phyloP scores from a whole-genome alignment of 2,329 filamentous ascomycete genomes.

The Cylindrodendrum hubeiense region DNA sequence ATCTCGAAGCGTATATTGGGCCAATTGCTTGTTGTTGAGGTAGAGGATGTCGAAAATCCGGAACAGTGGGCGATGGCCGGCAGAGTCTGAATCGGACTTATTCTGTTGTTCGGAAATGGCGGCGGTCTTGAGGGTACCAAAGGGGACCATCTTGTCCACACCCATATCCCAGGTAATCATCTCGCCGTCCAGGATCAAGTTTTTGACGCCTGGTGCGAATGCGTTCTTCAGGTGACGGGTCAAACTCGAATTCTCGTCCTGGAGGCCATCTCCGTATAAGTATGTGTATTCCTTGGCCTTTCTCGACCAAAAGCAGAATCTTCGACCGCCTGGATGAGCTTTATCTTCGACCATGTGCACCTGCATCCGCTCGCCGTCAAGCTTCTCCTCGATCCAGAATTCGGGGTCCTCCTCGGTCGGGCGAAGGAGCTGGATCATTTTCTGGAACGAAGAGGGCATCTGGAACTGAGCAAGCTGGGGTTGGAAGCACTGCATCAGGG shows the following conservation, averaged over 20 bases:
- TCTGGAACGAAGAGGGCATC: slow-evolving; percentile 80
- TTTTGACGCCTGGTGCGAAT: slow-evolving; percentile 82
- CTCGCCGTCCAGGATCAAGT: slow-evolving; percentile 93
- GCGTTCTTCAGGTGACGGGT: slow-evolving; percentile 84
- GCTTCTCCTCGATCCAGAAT: slow-evolving; percentile 98
- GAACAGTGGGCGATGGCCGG: slow-evolving; percentile 76
- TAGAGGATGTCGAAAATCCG: slow-evolving; percentile 93
- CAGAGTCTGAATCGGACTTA: slow-evolving; percentile 65
- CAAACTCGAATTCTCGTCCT: slow-evolving; percentile 80
- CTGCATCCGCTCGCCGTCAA: slow-evolving; percentile 97
- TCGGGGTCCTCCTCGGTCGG: slow-evolving; percentile 77
- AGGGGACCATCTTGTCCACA: slow-evolving; percentile 85
- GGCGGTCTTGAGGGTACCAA: slow-evolving; percentile 93
- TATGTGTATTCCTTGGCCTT: slow-evolving; percentile 98
- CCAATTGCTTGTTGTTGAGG: slow-evolving; percentile 84
- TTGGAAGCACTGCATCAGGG: slow-evolving; percentile 95
- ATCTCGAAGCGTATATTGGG: slow-evolving; percentile 85
- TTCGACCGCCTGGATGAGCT: slow-evolving; percentile 73
- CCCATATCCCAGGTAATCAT: slow-evolving; percentile 99
- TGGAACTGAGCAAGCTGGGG: slow-evolving; percentile 96
- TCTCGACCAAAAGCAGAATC: slow-evolving; percentile 92
- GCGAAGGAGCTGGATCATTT: slow-evolving; percentile 78
- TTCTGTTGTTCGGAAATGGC: slow-evolving; percentile 81
- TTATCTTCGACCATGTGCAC: slow-evolving; percentile 88
- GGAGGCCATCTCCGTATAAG: slow-evolving; percentile 83